A percentile compares a stretch with the other conserved stretches of the same genome.
Conservation (phyloP, 2,329 filamentous ascomycete genomes). For the Diaporthe citri region DNA sequence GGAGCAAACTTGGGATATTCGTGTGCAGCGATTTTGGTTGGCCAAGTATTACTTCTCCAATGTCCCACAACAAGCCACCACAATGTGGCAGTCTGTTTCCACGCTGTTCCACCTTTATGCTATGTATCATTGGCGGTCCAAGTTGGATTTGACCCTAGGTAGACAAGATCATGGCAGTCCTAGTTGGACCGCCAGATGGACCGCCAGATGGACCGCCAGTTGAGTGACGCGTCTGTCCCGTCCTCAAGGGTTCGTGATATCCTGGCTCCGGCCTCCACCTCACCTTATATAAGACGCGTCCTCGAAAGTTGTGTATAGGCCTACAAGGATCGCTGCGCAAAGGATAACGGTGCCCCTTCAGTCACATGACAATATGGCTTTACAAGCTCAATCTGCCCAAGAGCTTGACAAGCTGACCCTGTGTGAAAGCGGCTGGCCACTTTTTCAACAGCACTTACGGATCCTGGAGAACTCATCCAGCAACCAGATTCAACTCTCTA, state of each 20-base stretch:
- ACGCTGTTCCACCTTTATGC: neutral
- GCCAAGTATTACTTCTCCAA: neutral
- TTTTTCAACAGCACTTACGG: too few species aligned
- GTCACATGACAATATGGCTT: neutral
- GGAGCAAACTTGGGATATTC: neutral
- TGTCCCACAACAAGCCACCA: neutral
- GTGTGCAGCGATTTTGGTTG: neutral
- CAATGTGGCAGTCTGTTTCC: neutral
- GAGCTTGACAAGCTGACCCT: neutral
- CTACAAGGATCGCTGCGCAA: fast-evolving
- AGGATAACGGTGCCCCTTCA: neutral
- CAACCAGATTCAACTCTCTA: neutral
- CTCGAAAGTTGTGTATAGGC: neutral
- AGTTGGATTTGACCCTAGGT: neutral
- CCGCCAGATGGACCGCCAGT: too few species aligned
- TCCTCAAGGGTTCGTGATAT: neutral
- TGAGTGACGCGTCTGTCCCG: neutral
- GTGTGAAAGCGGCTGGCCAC: neutral
- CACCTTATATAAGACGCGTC: neutral
- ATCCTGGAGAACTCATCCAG: neutral
- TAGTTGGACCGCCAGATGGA: neutral
- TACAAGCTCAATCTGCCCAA: neutral
- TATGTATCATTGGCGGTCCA: neutral
- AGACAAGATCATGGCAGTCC: neutral
- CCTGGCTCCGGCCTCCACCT: neutral